A percentile compares a stretch with the other conserved stretches of the same genome.
phyloP scores from a whole-genome alignment of 176 grass and related monocot species.

The Cymbopogon citratus region DNA sequence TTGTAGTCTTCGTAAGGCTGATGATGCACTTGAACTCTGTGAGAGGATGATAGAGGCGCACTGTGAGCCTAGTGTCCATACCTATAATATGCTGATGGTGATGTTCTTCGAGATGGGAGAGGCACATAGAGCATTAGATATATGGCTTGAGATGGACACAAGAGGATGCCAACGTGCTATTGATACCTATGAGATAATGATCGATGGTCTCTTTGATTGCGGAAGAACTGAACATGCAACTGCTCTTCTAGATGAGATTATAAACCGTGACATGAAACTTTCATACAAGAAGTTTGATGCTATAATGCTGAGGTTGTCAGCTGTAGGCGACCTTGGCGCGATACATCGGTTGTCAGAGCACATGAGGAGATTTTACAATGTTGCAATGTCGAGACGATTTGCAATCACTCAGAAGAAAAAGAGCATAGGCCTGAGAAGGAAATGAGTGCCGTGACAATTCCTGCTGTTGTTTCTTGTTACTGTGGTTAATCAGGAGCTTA shows the following conservation, averaged over 20 bases:
- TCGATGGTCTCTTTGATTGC: conserved; percentile 75
- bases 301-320: conserved; percentile 65
- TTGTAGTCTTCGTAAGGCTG: conserved; percentile 64
- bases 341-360: conserved; percentile 86
- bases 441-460: conserved; percentile 1
- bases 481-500: neutral
- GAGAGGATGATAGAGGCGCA: conserved; percentile 68
- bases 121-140: conserved; percentile 57
- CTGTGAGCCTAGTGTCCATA: conserved; percentile 90
- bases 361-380: conserved; percentile 93
- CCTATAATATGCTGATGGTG: conserved; percentile 87
- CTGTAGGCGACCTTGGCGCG: conserved; percentile 52
- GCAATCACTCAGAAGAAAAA: conserved; percentile 86
- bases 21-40: conserved; percentile 54
- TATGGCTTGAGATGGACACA: conserved; percentile 81
- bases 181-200: conserved; percentile 81
- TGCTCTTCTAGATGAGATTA: conserved; percentile 70
- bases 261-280: conserved; percentile 64
- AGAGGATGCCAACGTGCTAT: conserved; percentile 56
- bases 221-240: conserved; percentile 59
- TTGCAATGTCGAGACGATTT: conserved; percentile 81
- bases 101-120: conserved; percentile 88
- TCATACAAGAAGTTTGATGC: conserved; percentile 72
- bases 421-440: conserved; percentile 68
- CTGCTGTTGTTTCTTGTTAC: neutral